Conservation (phyloP, 2,329 filamentous ascomycete genomes). For the Rhinocladiella mackenziei region DNA sequence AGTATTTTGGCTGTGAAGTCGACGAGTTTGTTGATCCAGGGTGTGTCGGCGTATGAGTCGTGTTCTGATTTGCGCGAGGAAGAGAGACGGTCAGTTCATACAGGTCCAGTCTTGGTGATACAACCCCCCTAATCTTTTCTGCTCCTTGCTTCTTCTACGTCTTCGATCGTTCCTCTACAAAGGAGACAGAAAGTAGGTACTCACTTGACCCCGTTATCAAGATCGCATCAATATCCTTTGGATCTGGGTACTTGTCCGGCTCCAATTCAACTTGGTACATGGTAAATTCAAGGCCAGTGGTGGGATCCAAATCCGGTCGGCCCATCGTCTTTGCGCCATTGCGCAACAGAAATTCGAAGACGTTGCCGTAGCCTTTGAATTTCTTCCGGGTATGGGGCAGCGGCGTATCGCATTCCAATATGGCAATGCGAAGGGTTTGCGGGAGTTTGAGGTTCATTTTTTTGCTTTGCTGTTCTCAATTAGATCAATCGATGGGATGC, state of each 20-base stretch:
- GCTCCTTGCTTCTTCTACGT: neutral
- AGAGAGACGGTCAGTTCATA: neutral
- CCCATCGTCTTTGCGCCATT: slow-evolving; percentile 49
- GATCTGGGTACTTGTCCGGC: slow-evolving; percentile 63
- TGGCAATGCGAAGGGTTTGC: slow-evolving; percentile 46
- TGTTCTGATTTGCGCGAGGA: slow-evolving; percentile 48
- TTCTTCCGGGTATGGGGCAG: slow-evolving; percentile 59
- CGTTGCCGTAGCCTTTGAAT: slow-evolving; percentile 68
- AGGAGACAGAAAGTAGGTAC: slow-evolving; percentile 28
- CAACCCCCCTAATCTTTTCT: neutral
- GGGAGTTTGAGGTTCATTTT: slow-evolving; percentile 20
- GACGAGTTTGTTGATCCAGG: slow-evolving; percentile 73
- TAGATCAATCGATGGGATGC: too few relatives aligned
- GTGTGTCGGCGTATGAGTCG: slow-evolving; percentile 67
- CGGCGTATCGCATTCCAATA: slow-evolving; percentile 84
- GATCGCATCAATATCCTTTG: slow-evolving; percentile 74
- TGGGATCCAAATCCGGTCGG: slow-evolving; percentile 35
- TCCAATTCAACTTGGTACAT: slow-evolving; percentile 68
- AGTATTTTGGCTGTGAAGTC: slow-evolving; percentile 62
- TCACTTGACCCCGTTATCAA: slow-evolving; percentile 69
- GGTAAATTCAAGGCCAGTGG: slow-evolving; percentile 53
- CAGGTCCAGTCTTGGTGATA: neutral
- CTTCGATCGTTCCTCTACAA: neutral
- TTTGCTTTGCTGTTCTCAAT: too few relatives aligned
- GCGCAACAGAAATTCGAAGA: slow-evolving; percentile 61